These are phyloP conservation scores for Fomitopsis serialis DNA, from an alignment of 768 basidiomycete species.

Conservation along the genomic window DNA sequence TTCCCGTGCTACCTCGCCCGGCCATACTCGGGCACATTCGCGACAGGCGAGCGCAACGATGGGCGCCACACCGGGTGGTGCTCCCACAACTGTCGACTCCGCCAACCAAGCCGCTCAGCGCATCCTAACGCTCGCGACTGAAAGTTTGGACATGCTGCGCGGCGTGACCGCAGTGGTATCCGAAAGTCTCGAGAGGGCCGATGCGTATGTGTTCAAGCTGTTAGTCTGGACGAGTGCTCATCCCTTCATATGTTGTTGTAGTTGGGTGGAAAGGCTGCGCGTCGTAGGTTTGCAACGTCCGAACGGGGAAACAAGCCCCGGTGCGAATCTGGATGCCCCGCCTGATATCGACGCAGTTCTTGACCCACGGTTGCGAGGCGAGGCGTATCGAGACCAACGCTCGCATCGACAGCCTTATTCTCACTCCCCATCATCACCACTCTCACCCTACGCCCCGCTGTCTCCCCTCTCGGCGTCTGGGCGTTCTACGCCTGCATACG, in stretches of 20 bases:
- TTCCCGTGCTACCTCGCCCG: conserved; percentile 25
- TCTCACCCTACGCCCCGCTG: conserved; percentile 3
- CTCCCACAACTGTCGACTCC: conserved; percentile 39
- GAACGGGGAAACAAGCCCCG: conserved; percentile 8
- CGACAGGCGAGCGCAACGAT: conserved; percentile 21
- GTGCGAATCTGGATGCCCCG: background rate
- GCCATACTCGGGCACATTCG: conserved; percentile 14
- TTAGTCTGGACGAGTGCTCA: background rate
- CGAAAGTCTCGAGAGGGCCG: conserved; percentile 83
- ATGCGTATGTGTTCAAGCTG: conserved; percentile 49
- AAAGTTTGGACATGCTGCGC: conserved; percentile 90
- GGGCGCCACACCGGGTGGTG: conserved; percentile 3
- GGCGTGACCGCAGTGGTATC: conserved; percentile 85
- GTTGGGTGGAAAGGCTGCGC: conserved; percentile 81
- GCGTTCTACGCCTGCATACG: conserved; percentile 9
- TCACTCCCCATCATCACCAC: conserved; percentile 8
- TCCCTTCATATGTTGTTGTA: conserved; percentile 22
- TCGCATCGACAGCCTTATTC: background rate
- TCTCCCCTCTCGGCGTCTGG: conserved; percentile 10
- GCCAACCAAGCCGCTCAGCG: conserved; percentile 75
- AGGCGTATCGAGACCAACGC: conserved; percentile 6
- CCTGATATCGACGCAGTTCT: background rate
- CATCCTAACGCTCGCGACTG: conserved; percentile 79
- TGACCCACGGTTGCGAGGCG: background rate
- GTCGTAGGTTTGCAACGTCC: conserved; percentile 69